Conservation (phyloP, 2,329 filamentous ascomycete genomes). For the Curvularia sp. region DNA sequence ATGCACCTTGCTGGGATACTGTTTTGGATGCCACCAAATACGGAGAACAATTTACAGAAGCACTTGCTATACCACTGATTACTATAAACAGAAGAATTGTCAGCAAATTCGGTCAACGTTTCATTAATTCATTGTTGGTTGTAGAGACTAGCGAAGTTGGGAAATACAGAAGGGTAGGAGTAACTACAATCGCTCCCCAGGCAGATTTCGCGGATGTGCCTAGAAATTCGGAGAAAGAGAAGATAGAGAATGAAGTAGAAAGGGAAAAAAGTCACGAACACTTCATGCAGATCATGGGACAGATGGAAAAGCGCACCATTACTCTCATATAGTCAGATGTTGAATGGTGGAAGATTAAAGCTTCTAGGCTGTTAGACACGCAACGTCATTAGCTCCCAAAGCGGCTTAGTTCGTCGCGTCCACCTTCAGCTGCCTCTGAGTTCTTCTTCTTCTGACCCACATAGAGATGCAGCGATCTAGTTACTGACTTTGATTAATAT, state of each 20-base stretch:
- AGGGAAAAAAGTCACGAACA: neutral
- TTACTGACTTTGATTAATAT: neutral
- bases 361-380: neutral
- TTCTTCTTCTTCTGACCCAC: neutral
- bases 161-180: neutral
- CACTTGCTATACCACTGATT: conserved; percentile 1
- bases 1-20: neutral
- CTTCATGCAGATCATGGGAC: neutral
- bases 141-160: neutral
- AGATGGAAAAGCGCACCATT: neutral
- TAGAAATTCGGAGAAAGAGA: neutral
- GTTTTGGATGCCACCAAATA: neutral
- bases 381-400: neutral
- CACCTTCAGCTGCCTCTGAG: neutral
- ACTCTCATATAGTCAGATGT: neutral
- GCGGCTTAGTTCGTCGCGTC: neutral
- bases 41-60: neutral
- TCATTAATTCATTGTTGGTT: neutral
- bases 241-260: neutral
- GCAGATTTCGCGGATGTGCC: neutral
- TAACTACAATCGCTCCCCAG: neutral
- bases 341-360: neutral
- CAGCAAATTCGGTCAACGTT: neutral
- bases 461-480: neutral
- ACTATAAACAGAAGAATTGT: neutral